These are phyloP conservation scores for Umbelopsis sp. DNA, from an alignment of 192 early-diverging fungal species.

Conservation along the genomic window DNA sequence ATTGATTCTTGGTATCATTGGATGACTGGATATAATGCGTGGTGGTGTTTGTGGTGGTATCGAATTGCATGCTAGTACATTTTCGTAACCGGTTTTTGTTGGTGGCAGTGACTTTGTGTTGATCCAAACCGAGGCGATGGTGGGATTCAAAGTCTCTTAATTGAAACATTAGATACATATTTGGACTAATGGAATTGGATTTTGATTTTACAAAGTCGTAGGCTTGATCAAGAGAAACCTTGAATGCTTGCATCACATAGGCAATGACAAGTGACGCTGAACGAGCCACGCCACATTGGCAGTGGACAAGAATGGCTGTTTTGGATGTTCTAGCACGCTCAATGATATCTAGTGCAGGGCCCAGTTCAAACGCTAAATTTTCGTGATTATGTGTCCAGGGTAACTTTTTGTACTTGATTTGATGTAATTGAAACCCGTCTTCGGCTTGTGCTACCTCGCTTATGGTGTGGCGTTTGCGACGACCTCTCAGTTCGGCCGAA, in stretches of 20 bases:
- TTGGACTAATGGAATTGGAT: slow-evolving; percentile 80
- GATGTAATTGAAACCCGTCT: slow-evolving; percentile 1
- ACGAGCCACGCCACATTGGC: slow-evolving; percentile 88
- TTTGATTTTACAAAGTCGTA: slow-evolving; percentile 76
- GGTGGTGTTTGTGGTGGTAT: no score
- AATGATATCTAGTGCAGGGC: slow-evolving; percentile 67
- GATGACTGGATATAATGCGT: background rate
- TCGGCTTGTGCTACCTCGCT: slow-evolving; percentile 12
- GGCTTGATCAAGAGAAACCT: slow-evolving; percentile 60
- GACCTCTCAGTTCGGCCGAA: background rate
- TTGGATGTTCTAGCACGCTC: slow-evolving; percentile 55
- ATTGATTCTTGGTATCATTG: background rate
- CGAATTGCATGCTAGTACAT: slow-evolving; percentile 10
- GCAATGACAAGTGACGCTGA: slow-evolving; percentile 87
- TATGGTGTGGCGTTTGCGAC: slow-evolving; percentile 9
- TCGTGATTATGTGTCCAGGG: slow-evolving; percentile 78
- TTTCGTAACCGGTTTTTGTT: background rate
- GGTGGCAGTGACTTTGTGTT: background rate
- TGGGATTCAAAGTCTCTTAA: slow-evolving; percentile 67
- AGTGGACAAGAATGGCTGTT: slow-evolving; percentile 77
- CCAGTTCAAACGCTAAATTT: slow-evolving; percentile 64
- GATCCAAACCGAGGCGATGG: slow-evolving; percentile 9
- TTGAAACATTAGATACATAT: slow-evolving; percentile 80
- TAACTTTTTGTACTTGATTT: slow-evolving; percentile 62
- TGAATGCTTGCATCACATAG: slow-evolving; percentile 80